These are phyloP conservation scores for Fusarium burgessii DNA, from an alignment of 2,329 filamentous ascomycete genomes.

Conservation along the genomic window DNA sequence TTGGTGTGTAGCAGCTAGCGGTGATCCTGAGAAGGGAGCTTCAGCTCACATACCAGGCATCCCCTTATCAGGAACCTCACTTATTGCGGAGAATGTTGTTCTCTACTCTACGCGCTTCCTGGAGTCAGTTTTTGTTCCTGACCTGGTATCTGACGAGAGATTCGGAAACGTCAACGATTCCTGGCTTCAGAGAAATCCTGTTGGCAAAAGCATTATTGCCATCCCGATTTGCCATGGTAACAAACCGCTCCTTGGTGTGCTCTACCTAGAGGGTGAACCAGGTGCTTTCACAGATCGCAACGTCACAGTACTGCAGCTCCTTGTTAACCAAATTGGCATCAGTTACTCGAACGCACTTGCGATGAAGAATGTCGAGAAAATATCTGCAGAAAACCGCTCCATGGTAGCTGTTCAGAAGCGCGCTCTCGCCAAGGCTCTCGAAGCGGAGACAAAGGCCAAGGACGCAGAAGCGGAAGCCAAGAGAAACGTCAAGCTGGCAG, in stretches of 20 bases:
- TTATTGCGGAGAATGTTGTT: constrained; percentile 81
- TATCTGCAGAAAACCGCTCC: constrained; percentile 80
- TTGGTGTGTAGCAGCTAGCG: constrained; percentile 81
- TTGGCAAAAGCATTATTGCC: constrained; percentile 81
- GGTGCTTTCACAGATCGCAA: constrained; percentile 83
- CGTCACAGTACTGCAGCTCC: constrained; percentile 73
- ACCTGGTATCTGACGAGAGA: constrained; percentile 79
- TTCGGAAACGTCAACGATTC: constrained; percentile 79
- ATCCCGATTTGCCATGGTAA: constrained; percentile 81
- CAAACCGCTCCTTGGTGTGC: constrained; percentile 76
- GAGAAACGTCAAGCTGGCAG: constrained; percentile 82
- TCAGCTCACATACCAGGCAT: constrained; percentile 74
- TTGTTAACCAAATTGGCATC: constrained; percentile 83
- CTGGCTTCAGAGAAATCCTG: constrained; percentile 76
- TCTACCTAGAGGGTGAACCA: constrained; percentile 81
- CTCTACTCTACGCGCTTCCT: constrained; percentile 82
- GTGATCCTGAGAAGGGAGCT: constrained; percentile 76
- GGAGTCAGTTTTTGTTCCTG: constrained; percentile 79
- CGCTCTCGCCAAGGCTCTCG: constrained; percentile 76
- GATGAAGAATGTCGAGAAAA: constrained; percentile 79
- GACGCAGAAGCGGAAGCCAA: constrained; percentile 80
- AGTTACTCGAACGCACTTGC: constrained; percentile 76
- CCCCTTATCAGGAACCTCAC: constrained; percentile 71
- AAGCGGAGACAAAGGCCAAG: constrained; percentile 82
- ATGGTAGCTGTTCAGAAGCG: constrained; percentile 84